A percentile compares a stretch with the other conserved stretches of the same genome.
These are phyloP conservation scores for Lepidopterella palustris DNA, from an alignment of 495 filamentous ascomycete species.

Conservation along the genomic window DNA sequence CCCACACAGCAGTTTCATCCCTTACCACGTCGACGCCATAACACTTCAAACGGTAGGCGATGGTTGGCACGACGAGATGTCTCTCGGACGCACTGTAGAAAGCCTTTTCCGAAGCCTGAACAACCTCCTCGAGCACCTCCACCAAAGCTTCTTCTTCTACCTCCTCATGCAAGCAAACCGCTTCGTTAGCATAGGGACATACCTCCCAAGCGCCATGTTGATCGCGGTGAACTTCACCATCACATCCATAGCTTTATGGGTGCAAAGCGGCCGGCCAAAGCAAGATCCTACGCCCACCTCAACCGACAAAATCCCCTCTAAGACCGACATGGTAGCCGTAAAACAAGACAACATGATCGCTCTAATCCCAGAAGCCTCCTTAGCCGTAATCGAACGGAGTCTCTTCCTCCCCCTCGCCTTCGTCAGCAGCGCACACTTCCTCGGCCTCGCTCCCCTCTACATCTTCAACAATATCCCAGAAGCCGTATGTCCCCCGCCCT, in stretches of 20 bases:
- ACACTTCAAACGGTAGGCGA: slow-evolving; percentile 83
- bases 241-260: slow-evolving; percentile 87
- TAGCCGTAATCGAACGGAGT: slow-evolving; percentile 53
- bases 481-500: slow-evolving; percentile 46
- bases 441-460: slow-evolving; percentile 79
- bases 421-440: slow-evolving; percentile 62
- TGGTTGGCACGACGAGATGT: slow-evolving; percentile 97
- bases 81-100: slow-evolving; percentile 81
- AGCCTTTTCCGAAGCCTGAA: slow-evolving; percentile 86
- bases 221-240: slow-evolving; percentile 92
- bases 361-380: slow-evolving; percentile 32
- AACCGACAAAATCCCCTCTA: not conserved
- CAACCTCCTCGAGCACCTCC: slow-evolving; percentile 91
- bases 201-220: slow-evolving; percentile 93
- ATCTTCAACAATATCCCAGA: slow-evolving; percentile 70
- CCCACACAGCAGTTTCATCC: slow-evolving; percentile 90
- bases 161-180: slow-evolving; percentile 80
- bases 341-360: slow-evolving; percentile 33
- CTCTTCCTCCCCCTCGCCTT: slow-evolving; percentile 72
- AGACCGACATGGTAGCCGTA: slow-evolving; percentile 30
- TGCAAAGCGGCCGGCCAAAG: slow-evolving; percentile 61
- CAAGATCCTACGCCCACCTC: slow-evolving; percentile 7
- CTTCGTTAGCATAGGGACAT: slow-evolving; percentile 97
- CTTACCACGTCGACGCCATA: slow-evolving; percentile 95
- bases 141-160: slow-evolving; percentile 99